Evolutionary conservation across 768 basidiomycete species (phyloP).

Genomic region (Russula sp.): DNA sequence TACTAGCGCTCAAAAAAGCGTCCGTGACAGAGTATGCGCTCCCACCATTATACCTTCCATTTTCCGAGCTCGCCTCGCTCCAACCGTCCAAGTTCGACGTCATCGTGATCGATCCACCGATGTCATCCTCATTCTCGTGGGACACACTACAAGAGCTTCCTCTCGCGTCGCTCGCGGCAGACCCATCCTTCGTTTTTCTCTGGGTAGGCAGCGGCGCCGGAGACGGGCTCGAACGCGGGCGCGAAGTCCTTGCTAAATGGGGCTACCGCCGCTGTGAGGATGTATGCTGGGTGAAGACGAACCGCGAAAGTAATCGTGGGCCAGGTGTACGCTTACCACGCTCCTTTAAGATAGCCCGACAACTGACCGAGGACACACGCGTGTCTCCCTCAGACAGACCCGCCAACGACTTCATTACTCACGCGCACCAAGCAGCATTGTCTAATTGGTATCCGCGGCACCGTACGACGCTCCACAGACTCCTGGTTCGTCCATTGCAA

Average conservation of each 20-base stretch:
- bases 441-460: constrained; percentile 95
- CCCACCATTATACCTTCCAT: constrained; percentile 69
- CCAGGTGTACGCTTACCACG: constrained; percentile 57
- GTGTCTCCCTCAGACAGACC: constrained; percentile 57
- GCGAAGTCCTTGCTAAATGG: constrained; percentile 91
- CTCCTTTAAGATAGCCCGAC: not conserved
- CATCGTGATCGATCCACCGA: constrained; percentile 88
- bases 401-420: constrained; percentile 79
- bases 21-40: constrained; percentile 68
- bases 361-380: not conserved
- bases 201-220: constrained; percentile 94
- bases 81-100: constrained; percentile 80
- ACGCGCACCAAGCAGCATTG: constrained; percentile 95
- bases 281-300: constrained; percentile 98
- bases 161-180: constrained; percentile 76
- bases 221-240: constrained; percentile 86
- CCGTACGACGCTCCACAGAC: constrained; percentile 91
- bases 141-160: constrained; percentile 79
- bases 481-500: constrained; percentile 98
- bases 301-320: constrained; percentile 64
- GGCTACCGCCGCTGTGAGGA: constrained; percentile 95
- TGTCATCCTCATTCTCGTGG: constrained; percentile 84
- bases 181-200: constrained; percentile 90
- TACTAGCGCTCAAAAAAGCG: constrained; percentile 78
- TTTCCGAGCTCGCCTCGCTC: constrained; percentile 53